Evolutionary conservation across 495 filamentous ascomycete genomes (phyloP).

Genomic region (Monascus purpureus): DNA sequence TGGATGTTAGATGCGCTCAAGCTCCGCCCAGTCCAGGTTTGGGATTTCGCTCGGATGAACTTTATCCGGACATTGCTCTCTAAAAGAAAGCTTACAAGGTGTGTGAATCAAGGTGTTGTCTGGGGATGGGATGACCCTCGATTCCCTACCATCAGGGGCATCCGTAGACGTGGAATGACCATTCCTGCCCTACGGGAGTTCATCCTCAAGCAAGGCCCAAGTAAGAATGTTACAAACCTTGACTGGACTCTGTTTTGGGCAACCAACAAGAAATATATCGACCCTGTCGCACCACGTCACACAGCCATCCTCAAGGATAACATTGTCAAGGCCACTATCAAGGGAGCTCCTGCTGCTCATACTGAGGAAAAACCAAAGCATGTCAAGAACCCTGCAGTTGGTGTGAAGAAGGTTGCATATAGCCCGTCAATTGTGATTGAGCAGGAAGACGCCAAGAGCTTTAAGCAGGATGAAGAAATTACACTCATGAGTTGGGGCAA

Average conservation of each 20-base stretch:
- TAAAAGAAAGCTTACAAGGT: conserved; percentile 89
- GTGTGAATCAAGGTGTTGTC: conserved; percentile 74
- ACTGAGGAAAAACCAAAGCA: conserved; percentile 70
- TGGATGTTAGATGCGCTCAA: conserved; percentile 85
- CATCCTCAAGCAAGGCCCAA: conserved; percentile 84
- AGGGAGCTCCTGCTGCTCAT: conserved; percentile 49
- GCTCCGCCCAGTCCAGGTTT: conserved; percentile 81
- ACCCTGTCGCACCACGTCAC: conserved; percentile 74
- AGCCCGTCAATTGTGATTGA: conserved; percentile 61
- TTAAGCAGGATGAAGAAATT: conserved; percentile 78
- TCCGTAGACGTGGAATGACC: conserved; percentile 80
- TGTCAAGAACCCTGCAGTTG: conserved; percentile 71
- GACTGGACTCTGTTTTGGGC: conserved; percentile 92
- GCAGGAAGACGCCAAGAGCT: conserved; percentile 70
- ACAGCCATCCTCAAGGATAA: conserved; percentile 61
- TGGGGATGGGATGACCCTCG: conserved; percentile 92
- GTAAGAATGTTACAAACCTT: conserved; percentile 74
- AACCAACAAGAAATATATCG: conserved; percentile 90
- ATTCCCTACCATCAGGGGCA: conserved; percentile 88
- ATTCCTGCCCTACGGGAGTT: conserved; percentile 80
- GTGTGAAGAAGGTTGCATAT: conserved; percentile 72
- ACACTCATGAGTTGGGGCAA: conserved; percentile 97
- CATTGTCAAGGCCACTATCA: conserved; percentile 52
- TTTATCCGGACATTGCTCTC: conserved; percentile 82
- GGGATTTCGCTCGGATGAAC: conserved; percentile 97